Base-by-base conservation (phyloP, 1,284 basidiomycete genomes). In the Tilletia horrida region DNA sequence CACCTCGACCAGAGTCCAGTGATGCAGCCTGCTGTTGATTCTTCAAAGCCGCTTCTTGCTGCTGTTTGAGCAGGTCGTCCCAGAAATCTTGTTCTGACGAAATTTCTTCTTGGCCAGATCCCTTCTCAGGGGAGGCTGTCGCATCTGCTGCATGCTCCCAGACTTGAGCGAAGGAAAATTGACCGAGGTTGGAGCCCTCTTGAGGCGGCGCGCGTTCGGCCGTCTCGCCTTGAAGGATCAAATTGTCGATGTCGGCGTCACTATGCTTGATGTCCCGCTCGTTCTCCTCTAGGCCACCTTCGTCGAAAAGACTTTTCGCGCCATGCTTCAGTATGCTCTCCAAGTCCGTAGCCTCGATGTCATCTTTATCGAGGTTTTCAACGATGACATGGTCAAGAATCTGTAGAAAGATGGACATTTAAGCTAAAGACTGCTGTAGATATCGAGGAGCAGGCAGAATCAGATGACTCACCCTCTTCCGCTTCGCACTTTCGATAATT, bases 351-450 rank as follows among this genome's bases (percentile, higher is more conserved):
- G 75, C 69, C 25, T 74, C 66, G 31, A 74, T 71, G 9, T 75
- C 76, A 50, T 78, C 76, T n/a, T 72, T 72, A 48, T 73, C 65
- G 3, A 76, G 63, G 45, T 70, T 71, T 47, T 80, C 76, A 16
- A 83, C 78, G 69, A 83, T 82, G 45, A 83, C 69, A 31, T 83
- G 82, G 25, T 83, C 82, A 14, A 83, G 75, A 9, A 75, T 14
- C 50, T 55, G 9, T 40, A 4, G 25, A 55, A 48, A 23, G 16
- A 11, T 7, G 47, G 23, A 21, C 9, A n/a, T 66, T 71, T 35
- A 11, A 21, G 16, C 18, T 11, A 59, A 29, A 7, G 55, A 7
- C 8, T 47, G 64, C 6, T 50, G 48, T 3, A 57, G 63, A 25
- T 50, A 42, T 11, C 57, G 29, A 4, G 67, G 48, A 16, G 65